A percentile compares a stretch with the other conserved stretches of the same genome.
Conservation (phyloP, 1,284 basidiomycete genomes). For the Exobasidium rhododendri region DNA sequence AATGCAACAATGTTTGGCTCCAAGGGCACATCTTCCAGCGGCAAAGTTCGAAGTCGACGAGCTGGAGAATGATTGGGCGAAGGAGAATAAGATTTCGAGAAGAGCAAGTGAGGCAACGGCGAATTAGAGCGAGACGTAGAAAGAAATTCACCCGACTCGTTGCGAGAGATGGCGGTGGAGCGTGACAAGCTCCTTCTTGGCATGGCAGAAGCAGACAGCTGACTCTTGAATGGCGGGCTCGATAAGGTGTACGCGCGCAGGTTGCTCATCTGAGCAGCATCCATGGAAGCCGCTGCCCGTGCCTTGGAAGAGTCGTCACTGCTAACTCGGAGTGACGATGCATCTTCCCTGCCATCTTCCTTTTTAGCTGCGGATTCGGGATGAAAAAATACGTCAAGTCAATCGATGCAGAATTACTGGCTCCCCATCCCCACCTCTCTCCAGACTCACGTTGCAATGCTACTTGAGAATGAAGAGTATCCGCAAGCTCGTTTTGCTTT, state of each 20-base stretch:
- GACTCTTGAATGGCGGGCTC: constrained; percentile 17
- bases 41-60: constrained; percentile 31
- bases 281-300: no score
- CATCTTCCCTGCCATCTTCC: no score
- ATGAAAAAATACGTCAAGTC: no score
- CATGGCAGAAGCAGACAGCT: constrained; percentile 14
- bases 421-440: no score
- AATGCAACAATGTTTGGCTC: constrained; percentile 67
- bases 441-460: no score
- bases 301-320: no score
- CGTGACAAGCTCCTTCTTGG: constrained; percentile 9
- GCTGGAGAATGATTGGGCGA: constrained; percentile 43
- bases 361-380: no score
- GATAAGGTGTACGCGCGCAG: constrained; percentile 18
- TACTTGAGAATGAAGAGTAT: no score
- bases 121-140: constrained; percentile 90
- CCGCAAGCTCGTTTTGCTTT: no score
- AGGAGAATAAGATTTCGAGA: constrained; percentile 37
- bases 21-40: constrained; percentile 26
- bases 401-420: no score
- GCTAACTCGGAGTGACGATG: no score
- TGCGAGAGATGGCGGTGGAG: background rate
- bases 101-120: constrained; percentile 65
- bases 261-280: background rate
- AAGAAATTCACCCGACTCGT: constrained; percentile 14